Conservation (phyloP, 768 basidiomycete species). For the Amylocystis lapponica region DNA sequence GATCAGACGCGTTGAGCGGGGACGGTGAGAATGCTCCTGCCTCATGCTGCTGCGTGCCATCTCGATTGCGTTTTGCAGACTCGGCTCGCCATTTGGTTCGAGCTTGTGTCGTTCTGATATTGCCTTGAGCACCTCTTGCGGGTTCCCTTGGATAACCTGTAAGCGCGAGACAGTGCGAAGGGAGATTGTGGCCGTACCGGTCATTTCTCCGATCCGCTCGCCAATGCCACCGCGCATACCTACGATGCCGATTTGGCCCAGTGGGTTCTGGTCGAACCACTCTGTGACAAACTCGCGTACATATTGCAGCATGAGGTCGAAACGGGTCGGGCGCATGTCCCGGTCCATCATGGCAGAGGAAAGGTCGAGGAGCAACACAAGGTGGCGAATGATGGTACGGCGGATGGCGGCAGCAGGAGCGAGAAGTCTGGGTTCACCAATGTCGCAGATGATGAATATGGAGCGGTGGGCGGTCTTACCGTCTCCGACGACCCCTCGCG, state of each 20-base stretch:
- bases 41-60: constrained; percentile 94
- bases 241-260: constrained; percentile 94
- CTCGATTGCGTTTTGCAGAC: constrained; percentile 94
- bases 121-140: constrained; percentile 88
- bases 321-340: constrained; percentile 92
- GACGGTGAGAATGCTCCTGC: constrained; percentile 33
- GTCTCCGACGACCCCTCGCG: constrained; percentile 76
- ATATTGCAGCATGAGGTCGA: constrained; percentile 87
- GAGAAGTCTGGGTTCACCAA: constrained; percentile 46
- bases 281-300: constrained; percentile 88
- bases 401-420: constrained; percentile 85
- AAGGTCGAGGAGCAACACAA: constrained; percentile 88
- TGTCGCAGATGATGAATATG: constrained; percentile 2
- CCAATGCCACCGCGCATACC: constrained; percentile 90
- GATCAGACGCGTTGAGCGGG: not conserved
- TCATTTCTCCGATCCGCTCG: constrained; percentile 88
- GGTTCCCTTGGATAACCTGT: constrained; percentile 69
- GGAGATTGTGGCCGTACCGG: constrained; percentile 48
- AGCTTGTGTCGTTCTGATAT: constrained; percentile 84
- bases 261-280: constrained; percentile 99
- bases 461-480: constrained; percentile 42
- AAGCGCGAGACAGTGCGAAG: not conserved
- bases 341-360: constrained; percentile 91
- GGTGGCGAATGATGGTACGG: constrained; percentile 93
- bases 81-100: constrained; percentile 89